phyloP scores from a whole-genome alignment of 108 stramenopile genomes.

The Aurantiochytrium sp. region DNA sequence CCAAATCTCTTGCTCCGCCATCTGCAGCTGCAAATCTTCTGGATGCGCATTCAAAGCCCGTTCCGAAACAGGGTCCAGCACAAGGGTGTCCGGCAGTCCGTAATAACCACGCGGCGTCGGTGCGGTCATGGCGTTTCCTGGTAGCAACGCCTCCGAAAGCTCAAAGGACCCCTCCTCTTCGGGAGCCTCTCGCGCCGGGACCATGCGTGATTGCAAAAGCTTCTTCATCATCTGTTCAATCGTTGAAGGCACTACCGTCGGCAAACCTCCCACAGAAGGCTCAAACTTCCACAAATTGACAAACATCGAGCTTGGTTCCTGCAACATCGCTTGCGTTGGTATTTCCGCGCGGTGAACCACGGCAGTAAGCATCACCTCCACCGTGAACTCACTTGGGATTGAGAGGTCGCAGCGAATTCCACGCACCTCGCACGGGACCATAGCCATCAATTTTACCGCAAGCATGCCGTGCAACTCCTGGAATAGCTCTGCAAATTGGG shows the following conservation, averaged over 20 bases:
- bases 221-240: not conserved
- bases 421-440: not conserved
- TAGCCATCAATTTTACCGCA: not conserved
- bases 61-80: not conserved
- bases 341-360: not conserved
- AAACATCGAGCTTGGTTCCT: not conserved
- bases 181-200: not conserved
- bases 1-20: not conserved
- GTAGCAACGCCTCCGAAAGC: not conserved
- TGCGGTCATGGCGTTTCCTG: not conserved
- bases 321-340: not conserved
- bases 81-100: not conserved
- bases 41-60: not conserved
- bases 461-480: constrained; percentile 71
- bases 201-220: not conserved
- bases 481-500: constrained; percentile 66
- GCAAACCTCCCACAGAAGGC: not conserved
- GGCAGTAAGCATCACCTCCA: not conserved
- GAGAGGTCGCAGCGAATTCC: not conserved
- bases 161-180: not conserved
- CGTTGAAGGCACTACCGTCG: not conserved
- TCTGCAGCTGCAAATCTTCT: not conserved
- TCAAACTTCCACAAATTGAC: not conserved
- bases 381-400: not conserved
- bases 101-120: not conserved